These are phyloP conservation scores for Paradendryphiella salina DNA, from an alignment of 2,329 filamentous ascomycete species.

Conservation along the genomic window DNA sequence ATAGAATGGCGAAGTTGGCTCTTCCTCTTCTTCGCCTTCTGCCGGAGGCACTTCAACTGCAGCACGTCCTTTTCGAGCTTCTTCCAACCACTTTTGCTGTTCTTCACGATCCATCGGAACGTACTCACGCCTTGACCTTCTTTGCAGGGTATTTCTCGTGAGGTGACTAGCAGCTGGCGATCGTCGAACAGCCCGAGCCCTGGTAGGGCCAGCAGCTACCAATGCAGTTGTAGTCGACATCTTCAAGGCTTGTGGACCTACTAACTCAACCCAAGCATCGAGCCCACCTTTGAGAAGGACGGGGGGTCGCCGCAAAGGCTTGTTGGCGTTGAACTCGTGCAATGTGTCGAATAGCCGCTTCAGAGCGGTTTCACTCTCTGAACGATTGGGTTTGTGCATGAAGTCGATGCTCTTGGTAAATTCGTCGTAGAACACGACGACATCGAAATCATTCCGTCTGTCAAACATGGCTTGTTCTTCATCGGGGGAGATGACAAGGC, in stretches of 20 bases:
- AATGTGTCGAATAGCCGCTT: conserved; percentile 77
- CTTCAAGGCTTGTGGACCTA: conserved; percentile 69
- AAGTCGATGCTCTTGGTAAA: conserved; percentile 62
- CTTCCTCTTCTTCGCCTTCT: conserved; percentile 40
- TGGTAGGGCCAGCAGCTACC: conserved; percentile 52
- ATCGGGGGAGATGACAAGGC: conserved; percentile 70
- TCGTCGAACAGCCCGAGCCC: conserved; percentile 56
- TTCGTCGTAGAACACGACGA: conserved; percentile 91
- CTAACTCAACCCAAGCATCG: conserved; percentile 81
- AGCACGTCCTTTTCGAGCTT: conserved; percentile 68
- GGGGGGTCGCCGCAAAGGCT: conserved; percentile 71
- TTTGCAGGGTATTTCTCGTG: conserved; percentile 59
- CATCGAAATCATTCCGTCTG: conserved; percentile 73
- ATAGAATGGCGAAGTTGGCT: conserved; percentile 50
- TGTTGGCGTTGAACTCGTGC: conserved; percentile 79
- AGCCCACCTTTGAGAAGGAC: conserved; percentile 81
- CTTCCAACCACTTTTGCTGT: conserved; percentile 77
- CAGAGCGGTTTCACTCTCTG: conserved; percentile 57
- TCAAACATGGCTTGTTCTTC: conserved; percentile 76
- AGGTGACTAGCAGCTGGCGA: conserved; percentile 57
- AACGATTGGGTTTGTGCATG: conserved; percentile 52
- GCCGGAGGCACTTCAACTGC: conserved; percentile 41
- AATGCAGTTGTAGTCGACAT: conserved; percentile 59
- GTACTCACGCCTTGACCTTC: conserved; percentile 61
- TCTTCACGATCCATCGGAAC: conserved; percentile 80